A percentile compares a stretch with the other conserved stretches of the same genome.
These are phyloP conservation scores for Candida piceae DNA, from an alignment of 805 yeast genomes.

Conservation along the genomic window DNA sequence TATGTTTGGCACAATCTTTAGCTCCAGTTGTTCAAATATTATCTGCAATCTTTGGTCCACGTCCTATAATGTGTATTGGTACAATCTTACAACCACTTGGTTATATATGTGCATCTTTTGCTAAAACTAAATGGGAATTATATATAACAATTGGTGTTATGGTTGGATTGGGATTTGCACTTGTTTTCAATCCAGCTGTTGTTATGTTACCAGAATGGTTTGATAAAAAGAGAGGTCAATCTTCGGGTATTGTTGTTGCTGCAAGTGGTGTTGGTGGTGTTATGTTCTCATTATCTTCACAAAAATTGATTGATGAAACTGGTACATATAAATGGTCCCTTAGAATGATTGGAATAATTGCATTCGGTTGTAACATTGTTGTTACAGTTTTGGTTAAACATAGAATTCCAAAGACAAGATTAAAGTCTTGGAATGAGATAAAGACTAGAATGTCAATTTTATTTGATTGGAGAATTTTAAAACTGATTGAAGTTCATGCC, in stretches of 20 bases:
- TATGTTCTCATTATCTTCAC: conserved; percentile 31
- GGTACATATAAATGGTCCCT: conserved; percentile 42
- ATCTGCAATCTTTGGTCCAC: conserved; percentile 19
- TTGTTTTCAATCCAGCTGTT: conserved; percentile 46
- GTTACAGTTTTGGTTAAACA: conserved; percentile 42
- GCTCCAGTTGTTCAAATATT: conserved; percentile 22
- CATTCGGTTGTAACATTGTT: conserved; percentile 32
- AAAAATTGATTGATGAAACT: conserved; percentile 33
- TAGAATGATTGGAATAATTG: conserved; percentile 37
- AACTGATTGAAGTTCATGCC: conserved; percentile 10
- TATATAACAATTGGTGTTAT: conserved; percentile 50
- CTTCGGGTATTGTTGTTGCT: conserved; percentile 35
- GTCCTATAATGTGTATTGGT: conserved; percentile 30
- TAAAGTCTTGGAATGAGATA: conserved; percentile 14
- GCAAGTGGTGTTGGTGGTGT: conserved; percentile 45
- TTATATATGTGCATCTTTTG: conserved; percentile 46
- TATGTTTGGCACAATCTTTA: conserved; percentile 20
- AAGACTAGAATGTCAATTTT: conserved; percentile 14
- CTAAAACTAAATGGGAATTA: conserved; percentile 43
- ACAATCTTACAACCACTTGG: conserved; percentile 41
- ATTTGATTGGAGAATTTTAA: conserved; percentile 17
- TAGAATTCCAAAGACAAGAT: conserved; percentile 26
- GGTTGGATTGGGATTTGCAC: conserved; percentile 47
- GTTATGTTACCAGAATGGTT: conserved; percentile 56
- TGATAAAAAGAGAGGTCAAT: conserved; percentile 39